These are phyloP conservation scores for Jamesozyma spencerorum DNA, from an alignment of 805 yeast genomes.

Conservation along the genomic window DNA sequence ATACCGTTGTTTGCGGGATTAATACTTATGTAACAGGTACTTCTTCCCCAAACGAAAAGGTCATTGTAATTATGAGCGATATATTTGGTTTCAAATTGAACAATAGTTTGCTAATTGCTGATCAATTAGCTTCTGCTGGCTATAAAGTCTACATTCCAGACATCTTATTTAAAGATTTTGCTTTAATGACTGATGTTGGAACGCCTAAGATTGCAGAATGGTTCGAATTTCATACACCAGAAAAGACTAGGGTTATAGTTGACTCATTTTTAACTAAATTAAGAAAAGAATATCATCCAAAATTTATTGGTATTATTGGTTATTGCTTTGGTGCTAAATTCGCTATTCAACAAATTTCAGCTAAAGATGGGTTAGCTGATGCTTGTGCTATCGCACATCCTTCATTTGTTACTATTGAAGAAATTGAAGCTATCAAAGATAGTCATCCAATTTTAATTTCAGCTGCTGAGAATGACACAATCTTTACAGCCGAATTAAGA, in stretches of 20 bases:
- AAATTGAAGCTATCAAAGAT: conserved; percentile 42
- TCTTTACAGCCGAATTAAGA: conserved; percentile 59
- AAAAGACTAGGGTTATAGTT: conserved; percentile 40
- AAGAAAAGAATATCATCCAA: conserved; percentile 36
- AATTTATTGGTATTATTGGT: conserved; percentile 53
- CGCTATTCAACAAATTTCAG: conserved; percentile 40
- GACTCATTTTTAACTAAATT: conserved; percentile 39
- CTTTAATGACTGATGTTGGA: conserved; percentile 17
- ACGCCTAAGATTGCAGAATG: conserved; percentile 33
- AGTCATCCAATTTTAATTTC: conserved; percentile 58
- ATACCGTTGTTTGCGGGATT: conserved; percentile 35
- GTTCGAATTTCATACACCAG: conserved; percentile 44
- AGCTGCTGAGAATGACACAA: conserved; percentile 62
- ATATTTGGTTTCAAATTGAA: conserved; percentile 51
- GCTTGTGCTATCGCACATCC: conserved; percentile 82
- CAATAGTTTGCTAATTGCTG: conserved; percentile 58
- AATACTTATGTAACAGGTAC: conserved; percentile 43
- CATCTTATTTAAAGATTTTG: conserved; percentile 45
- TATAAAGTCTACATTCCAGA: conserved; percentile 72
- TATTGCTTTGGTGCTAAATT: conserved; percentile 82
- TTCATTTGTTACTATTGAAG: conserved; percentile 57
- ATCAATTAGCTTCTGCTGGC: conserved; percentile 50
- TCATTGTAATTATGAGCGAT: conserved; percentile 61
- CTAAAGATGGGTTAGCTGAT: conserved; percentile 34
- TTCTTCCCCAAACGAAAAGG: conserved; percentile 32